phyloP scores from a whole-genome alignment of 106 monocot genomes.

The Allium fistulosum region DNA sequence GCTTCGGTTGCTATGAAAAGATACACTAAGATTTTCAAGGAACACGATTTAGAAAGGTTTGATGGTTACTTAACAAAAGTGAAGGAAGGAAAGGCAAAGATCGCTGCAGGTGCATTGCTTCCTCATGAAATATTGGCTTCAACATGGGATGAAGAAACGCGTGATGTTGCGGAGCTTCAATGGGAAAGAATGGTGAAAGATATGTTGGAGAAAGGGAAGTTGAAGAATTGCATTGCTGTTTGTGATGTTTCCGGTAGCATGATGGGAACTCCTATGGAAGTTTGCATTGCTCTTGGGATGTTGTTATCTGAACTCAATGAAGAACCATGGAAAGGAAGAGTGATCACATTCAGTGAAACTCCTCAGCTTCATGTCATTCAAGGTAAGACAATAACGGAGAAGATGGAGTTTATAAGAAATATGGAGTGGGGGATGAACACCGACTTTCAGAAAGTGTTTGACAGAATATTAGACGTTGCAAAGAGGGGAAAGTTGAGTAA shows the following conservation, averaged over 20 bases:
- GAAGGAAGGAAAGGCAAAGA: slow-evolving; percentile 52
- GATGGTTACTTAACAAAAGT: slow-evolving; percentile 27
- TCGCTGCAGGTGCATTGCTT: slow-evolving; percentile 62
- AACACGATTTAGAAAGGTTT: slow-evolving; percentile 54
- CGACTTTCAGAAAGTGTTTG: slow-evolving; percentile 54
- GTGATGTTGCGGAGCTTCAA: slow-evolving; percentile 65
- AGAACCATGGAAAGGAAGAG: slow-evolving; percentile 64
- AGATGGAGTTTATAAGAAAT: slow-evolving; percentile 25
- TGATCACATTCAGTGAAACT: slow-evolving; percentile 44
- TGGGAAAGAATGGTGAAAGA: slow-evolving; percentile 64
- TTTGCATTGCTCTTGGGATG: slow-evolving; percentile 55
- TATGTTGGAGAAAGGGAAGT: slow-evolving; percentile 30
- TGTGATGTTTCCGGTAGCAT: slow-evolving; percentile 82
- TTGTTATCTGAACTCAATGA: slow-evolving; percentile 64
- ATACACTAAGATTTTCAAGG: slow-evolving; percentile 42
- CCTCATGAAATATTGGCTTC: slow-evolving; percentile 53
- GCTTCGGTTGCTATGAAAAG: slow-evolving; percentile 84
- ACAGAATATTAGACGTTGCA: slow-evolving; percentile 33
- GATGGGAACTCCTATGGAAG: slow-evolving; percentile 45
- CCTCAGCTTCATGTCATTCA: slow-evolving; percentile 38
- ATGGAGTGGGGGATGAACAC: slow-evolving; percentile 54
- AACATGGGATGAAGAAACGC: background rate
- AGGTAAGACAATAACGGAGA: slow-evolving; percentile 37
- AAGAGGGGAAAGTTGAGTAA: slow-evolving; percentile 18
- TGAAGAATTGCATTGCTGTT: slow-evolving; percentile 60